A percentile compares a stretch with the other conserved stretches of the same genome.
Evolutionary conservation across 306 rosid genomes (phyloP).

Genomic region (Quercus robur): DNA sequence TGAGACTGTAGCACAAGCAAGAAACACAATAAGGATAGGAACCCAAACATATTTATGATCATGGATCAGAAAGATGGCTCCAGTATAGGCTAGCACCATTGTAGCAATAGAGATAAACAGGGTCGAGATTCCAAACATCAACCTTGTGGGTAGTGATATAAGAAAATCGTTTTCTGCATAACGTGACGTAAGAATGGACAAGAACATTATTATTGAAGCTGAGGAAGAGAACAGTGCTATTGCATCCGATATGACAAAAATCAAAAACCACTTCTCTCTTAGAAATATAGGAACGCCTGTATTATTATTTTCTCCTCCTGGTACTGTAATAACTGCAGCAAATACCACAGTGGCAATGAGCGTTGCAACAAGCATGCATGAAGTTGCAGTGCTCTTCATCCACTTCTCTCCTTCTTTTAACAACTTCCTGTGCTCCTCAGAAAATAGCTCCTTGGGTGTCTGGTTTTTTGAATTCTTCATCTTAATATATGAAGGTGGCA

Average conservation of each 20-base stretch:
- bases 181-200: constrained; percentile 44
- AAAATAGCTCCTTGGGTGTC: constrained; percentile 40
- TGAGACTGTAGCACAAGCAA: constrained; percentile 22
- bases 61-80: constrained; percentile 34
- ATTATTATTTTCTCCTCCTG: constrained; percentile 37
- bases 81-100: constrained; percentile 46
- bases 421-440: constrained; percentile 23
- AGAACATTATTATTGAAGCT: too few species aligned
- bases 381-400: constrained; percentile 48
- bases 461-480: background rate
- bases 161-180: constrained; percentile 46
- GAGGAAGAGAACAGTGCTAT: too few species aligned
- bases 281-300: too few species aligned
- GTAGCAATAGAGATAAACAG: constrained; percentile 43
- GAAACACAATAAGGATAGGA: constrained; percentile 18
- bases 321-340: constrained; percentile 46
- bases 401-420: constrained; percentile 37
- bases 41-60: constrained; percentile 30
- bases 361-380: constrained; percentile 47
- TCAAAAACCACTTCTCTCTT: too few species aligned
- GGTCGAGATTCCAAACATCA: constrained; percentile 36
- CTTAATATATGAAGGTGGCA: too few species aligned
- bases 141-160: constrained; percentile 36
- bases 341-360: constrained; percentile 52
- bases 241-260: too few species aligned